Evolutionary conservation across 805 yeast genomes (phyloP), one percentile per base, ranked within the genome.

Genomic region (Metschnikowia gelsemii): DNA sequence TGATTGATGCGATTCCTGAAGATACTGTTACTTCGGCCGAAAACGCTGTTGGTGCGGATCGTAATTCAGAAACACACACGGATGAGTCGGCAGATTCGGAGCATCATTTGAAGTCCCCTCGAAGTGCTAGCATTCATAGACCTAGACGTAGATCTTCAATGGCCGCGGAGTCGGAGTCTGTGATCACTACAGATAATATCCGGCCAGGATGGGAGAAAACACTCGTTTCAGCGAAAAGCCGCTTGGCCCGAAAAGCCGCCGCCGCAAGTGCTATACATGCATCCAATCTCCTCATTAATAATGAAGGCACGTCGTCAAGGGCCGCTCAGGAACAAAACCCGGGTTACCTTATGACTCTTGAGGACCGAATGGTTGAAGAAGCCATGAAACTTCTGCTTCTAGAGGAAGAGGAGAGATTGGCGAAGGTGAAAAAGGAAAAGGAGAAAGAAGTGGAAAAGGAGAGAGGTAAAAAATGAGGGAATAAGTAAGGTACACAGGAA

Each of bases 251-350:
- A 43, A 76, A 88, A 55, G 82, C 96, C 0, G 97, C 97, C 0
- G 87, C 96, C 11, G 98, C 98, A 0, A 87, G 87, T 24, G 96
- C 96, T 0, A 78, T 91, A 28, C 98, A 91, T 63, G 90, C 95
- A 2, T 80, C 95, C 9, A 88, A 89, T 42, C 74, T 87, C 54
- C 58, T 88, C 23, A 69, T 83, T 12, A 54, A 64, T 38, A 49
- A 52, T 32, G 43, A 32, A 2, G 54, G 26, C 11, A 18, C 47
- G 3, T 33, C 40, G 7, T 29, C 40, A 8, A 29, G 28, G 14
- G 33, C 17, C 7, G 24, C 27, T 3, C 26, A n/a, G 16, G 27
- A 23, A 4, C 40, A 31, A 7, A 42, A 42, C 27, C 45, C 40
- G 26, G 46, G 32, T 21, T 48, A 41, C 32, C 34, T 54, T 33